phyloP scores from a whole-genome alignment of 768 basidiomycete species.

The Phylloporus rhodoxanthus region DNA sequence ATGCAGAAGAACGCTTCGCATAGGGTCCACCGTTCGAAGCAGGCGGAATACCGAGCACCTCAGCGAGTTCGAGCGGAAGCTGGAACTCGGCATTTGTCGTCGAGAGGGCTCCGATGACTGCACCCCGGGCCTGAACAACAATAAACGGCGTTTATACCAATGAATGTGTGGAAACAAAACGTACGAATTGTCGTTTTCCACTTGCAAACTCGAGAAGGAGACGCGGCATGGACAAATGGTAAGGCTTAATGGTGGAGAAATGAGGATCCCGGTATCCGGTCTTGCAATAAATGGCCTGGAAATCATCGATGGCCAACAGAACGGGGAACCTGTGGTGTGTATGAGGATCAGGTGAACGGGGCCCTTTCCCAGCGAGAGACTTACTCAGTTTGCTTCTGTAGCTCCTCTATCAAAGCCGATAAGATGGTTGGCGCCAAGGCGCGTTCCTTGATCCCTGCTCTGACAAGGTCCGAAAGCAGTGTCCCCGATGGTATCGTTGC shows the following conservation, averaged over 20 bases:
- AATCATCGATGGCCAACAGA: constrained; percentile 80
- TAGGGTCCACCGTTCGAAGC: constrained; percentile 47
- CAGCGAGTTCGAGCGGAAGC: constrained; percentile 56
- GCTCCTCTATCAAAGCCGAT: constrained; percentile 49
- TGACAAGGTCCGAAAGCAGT: constrained; percentile 48
- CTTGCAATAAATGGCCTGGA: constrained; percentile 70
- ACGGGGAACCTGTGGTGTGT: constrained; percentile 56
- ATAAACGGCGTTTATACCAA: not conserved
- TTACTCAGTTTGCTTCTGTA: constrained; percentile 62
- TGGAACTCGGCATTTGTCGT: constrained; percentile 53
- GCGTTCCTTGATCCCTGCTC: constrained; percentile 51
- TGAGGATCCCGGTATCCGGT: constrained; percentile 71
- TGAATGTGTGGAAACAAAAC: constrained; percentile 15
- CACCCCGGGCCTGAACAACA: constrained; percentile 54
- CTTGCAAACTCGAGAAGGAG: constrained; percentile 72
- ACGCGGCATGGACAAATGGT: constrained; percentile 75
- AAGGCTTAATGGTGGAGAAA: constrained; percentile 61
- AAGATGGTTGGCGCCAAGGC: constrained; percentile 51
- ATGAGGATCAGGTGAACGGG: not conserved
- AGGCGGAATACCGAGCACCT: constrained; percentile 48
- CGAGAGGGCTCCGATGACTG: constrained; percentile 66
- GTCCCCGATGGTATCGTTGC: constrained; percentile 44
- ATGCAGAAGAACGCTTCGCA: constrained; percentile 43
- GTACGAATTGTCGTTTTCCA: constrained; percentile 62
- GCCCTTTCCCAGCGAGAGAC: constrained; percentile 13